Conservation (phyloP, 371 early-diverging fungal genomes). For the Lichtheimia ornata region DNA sequence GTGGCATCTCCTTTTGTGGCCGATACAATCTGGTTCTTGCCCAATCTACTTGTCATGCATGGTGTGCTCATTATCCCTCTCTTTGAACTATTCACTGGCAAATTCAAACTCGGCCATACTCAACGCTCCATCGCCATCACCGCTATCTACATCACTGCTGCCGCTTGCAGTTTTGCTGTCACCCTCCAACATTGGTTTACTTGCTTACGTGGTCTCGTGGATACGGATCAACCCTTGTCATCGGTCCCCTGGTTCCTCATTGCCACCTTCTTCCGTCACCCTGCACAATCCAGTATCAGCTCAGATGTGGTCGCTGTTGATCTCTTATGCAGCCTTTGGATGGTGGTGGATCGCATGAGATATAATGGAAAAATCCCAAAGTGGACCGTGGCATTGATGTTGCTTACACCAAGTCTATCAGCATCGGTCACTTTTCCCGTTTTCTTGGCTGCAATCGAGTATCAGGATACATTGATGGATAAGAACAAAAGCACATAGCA, state of each 20-base stretch:
- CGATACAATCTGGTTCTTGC: conserved; percentile 19
- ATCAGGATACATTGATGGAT: background rate
- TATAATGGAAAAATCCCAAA: conserved; percentile 3
- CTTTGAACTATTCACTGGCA: conserved; percentile 3
- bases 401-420: conserved; percentile 41
- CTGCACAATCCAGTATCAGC: conserved; percentile 46
- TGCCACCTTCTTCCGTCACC: conserved; percentile 30
- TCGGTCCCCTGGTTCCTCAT: background rate
- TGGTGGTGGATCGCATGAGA: conserved; percentile 16
- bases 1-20: conserved; percentile 32
- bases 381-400: conserved; percentile 11
- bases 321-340: conserved; percentile 33
- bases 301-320: conserved; percentile 37
- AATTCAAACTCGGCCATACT: background rate
- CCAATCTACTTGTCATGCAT: conserved; percentile 40
- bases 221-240: too few species aligned
- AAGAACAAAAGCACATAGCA: too few species aligned
- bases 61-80: conserved; percentile 30
- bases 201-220: conserved; percentile 7
- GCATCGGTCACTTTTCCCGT: conserved; percentile 52
- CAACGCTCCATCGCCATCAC: conserved; percentile 6
- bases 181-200: conserved; percentile 25
- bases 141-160: conserved; percentile 26
- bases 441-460: conserved; percentile 44
- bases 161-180: conserved; percentile 35